Evolutionary conservation across 139 green algal species (phyloP).

Genomic region (Asterochloris sp.): DNA sequence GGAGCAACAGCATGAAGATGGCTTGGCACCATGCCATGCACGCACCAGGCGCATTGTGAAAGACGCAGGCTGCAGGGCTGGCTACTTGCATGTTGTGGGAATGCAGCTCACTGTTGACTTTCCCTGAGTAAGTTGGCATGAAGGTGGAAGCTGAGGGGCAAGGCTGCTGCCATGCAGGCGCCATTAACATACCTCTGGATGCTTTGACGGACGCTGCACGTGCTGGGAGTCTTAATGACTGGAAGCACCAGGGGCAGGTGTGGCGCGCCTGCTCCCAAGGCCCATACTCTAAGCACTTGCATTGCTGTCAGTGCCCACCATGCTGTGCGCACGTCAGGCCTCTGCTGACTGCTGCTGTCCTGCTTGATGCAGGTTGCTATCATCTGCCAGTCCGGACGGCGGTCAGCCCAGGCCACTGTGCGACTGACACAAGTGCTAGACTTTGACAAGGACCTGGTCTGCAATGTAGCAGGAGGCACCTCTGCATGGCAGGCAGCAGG

Average conservation of each 20-base stretch:
- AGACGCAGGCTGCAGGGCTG: no score
- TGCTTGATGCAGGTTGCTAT: background rate
- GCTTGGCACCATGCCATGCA: no score
- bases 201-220: slow-evolving; percentile 8
- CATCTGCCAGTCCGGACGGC: slow-evolving; percentile 8
- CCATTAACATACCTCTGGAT: slow-evolving; percentile 9
- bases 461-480: slow-evolving; percentile 10
- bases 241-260: background rate
- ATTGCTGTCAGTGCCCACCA: no score
- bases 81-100: no score
- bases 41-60: no score
- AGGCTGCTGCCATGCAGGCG: background rate
- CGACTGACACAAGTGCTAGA: slow-evolving; percentile 1
- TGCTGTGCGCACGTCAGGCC: no score
- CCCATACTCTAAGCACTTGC: no score
- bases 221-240: slow-evolving; percentile 10
- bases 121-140: no score
- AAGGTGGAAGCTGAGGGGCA: background rate
- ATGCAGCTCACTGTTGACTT: no score
- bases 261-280: no score
- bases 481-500: slow-evolving; percentile 13
- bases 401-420: slow-evolving; percentile 9
- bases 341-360: no score
- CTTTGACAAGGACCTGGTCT: slow-evolving; percentile 2
- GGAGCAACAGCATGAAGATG: no score